Percentiles rank a stretch among this genome's conserved stretches.
These are phyloP conservation scores for Mortierella antarctica DNA, from an alignment of 192 early-diverging fungal species.

Conservation along the genomic window DNA sequence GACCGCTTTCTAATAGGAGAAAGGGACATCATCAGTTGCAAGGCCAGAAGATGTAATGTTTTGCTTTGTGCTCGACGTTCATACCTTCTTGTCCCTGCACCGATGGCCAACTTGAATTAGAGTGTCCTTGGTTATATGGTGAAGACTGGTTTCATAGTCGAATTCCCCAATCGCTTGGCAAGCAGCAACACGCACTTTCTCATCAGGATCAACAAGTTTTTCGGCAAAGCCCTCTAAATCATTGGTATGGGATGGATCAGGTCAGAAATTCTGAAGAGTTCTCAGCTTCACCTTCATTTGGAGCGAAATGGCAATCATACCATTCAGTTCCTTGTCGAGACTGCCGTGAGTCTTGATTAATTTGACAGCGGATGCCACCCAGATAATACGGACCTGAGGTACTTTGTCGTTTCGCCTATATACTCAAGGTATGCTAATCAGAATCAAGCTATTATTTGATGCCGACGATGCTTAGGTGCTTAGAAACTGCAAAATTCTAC, in stretches of 20 bases:
- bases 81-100: constrained; percentile 90
- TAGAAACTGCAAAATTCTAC: background rate
- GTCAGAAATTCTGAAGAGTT: background rate
- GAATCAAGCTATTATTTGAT: too few species aligned
- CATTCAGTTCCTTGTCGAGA: constrained; percentile 75
- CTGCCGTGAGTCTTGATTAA: constrained; percentile 80
- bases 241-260: background rate
- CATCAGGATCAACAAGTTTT: constrained; percentile 91
- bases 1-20: constrained; percentile 31
- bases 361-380: constrained; percentile 72
- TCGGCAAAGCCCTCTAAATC: constrained; percentile 22
- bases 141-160: constrained; percentile 67
- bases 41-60: background rate
- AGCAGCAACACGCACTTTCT: constrained; percentile 84
- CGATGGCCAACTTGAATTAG: constrained; percentile 75
- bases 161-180: constrained; percentile 77
- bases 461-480: background rate
- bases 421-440: too few species aligned
- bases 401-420: constrained; percentile 79
- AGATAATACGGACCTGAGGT: constrained; percentile 73
- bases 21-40: background rate
- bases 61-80: background rate
- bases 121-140: constrained; percentile 67
- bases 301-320: constrained; percentile 46
- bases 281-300: too few species aligned